These are phyloP conservation scores for Talaromyces atroroseus DNA, from an alignment of 2,329 filamentous ascomycete genomes.

Conservation along the genomic window DNA sequence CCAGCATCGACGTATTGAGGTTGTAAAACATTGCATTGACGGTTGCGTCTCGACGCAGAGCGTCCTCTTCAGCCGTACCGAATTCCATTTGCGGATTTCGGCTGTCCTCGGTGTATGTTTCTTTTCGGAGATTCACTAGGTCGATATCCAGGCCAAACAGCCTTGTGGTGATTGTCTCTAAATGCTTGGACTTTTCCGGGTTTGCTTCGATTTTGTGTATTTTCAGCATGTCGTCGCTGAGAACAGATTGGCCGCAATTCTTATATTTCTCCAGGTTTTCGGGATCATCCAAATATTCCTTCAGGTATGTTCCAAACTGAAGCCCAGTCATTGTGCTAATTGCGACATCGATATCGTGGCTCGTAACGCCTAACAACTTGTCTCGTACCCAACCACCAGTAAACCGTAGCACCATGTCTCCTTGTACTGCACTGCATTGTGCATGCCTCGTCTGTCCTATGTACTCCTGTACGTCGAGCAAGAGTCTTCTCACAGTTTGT, in stretches of 20 bases:
- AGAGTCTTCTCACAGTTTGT: slow-evolving; percentile 63
- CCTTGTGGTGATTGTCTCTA: slow-evolving; percentile 82
- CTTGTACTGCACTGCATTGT: slow-evolving; percentile 32
- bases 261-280: slow-evolving; percentile 40
- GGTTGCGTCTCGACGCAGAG: slow-evolving; percentile 80
- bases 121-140: slow-evolving; percentile 88
- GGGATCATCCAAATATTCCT: slow-evolving; percentile 38
- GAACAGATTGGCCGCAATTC: slow-evolving; percentile 43
- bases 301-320: slow-evolving; percentile 41
- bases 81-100: slow-evolving; percentile 91
- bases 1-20: slow-evolving; percentile 68
- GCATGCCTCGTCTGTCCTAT: slow-evolving; percentile 38
- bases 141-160: slow-evolving; percentile 86
- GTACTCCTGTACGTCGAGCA: slow-evolving; percentile 74
- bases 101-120: slow-evolving; percentile 83
- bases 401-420: slow-evolving; percentile 40
- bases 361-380: slow-evolving; percentile 43
- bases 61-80: slow-evolving; percentile 86
- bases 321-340: slow-evolving; percentile 47
- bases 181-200: slow-evolving; percentile 92
- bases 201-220: slow-evolving; percentile 88
- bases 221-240: slow-evolving; percentile 62
- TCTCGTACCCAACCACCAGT: slow-evolving; percentile 49
- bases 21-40: slow-evolving; percentile 97
- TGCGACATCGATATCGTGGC: slow-evolving; percentile 46